phyloP scores from a whole-genome alignment of 139 green algal genomes.

The Chlorella vulgaris region DNA sequence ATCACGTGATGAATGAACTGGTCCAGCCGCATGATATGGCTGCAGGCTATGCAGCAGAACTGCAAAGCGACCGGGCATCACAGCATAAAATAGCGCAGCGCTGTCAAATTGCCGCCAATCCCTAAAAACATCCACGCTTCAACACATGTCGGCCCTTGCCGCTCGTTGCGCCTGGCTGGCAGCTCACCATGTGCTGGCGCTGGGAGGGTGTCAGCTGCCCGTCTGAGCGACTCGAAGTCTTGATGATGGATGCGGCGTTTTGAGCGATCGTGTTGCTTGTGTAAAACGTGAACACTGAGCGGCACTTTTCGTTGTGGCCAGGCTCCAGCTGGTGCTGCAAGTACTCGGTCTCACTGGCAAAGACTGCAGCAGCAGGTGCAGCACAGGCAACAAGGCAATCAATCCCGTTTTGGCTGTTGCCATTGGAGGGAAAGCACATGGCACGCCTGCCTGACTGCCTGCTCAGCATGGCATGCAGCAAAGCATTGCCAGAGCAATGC shows the following conservation, averaged over 20 bases:
- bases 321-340: not conserved
- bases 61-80: not conserved
- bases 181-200: not conserved
- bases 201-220: not conserved
- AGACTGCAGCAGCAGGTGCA: not conserved
- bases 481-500: not conserved
- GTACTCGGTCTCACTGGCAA: not conserved
- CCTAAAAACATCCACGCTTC: too few relatives aligned
- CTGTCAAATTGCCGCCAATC: too few relatives aligned
- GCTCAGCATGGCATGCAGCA: not conserved
- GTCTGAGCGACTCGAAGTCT: too few relatives aligned
- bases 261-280: too few relatives aligned
- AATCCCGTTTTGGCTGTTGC: not conserved
- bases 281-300: too few relatives aligned
- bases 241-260: too few relatives aligned
- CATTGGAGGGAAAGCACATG: not conserved
- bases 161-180: too few relatives aligned
- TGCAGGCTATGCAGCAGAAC: conserved; percentile 23
- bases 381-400: not conserved
- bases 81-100: too few relatives aligned
- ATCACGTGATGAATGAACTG: not conserved
- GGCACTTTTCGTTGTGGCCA: too few relatives aligned
- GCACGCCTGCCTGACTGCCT: too few relatives aligned
- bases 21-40: not conserved
- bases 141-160: too few relatives aligned